Evolutionary conservation across 805 yeast genomes (phyloP), one percentile per base, ranked within the genome.

Genomic region (Saccharomycopsis sp.): DNA sequence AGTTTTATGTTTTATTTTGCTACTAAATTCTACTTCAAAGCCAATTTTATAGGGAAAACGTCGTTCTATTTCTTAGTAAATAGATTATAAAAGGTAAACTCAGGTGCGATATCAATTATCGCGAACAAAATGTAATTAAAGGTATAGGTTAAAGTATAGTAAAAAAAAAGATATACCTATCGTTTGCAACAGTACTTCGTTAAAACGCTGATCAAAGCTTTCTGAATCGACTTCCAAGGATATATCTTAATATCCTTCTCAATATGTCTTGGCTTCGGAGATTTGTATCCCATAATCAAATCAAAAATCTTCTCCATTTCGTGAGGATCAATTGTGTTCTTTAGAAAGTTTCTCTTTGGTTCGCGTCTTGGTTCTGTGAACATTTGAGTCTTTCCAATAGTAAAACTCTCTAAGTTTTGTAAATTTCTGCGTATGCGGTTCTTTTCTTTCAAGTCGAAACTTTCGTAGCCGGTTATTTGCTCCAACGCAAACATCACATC

Each of bases 201-300:
- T 24, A 80, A 75, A 20, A 82, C 83, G 65, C 79, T 81, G 51
- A 69, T 67, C 56, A 82, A 66, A 0, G 86, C 86, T 25, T 66
- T 69, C 38, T 71, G 75, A 25, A 82, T 69, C 52, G 74, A 74
- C 23, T 65, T 62, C 87, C 87, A 82, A n/a, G 71, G 71, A 67
- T 83, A 81, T 3, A 82, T 86, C 65, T 82, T 82, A 62, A 83
- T 75, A 66, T 82, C 85, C 65, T 82, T 83, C 62, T 81, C 86
- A 54, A 82, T 82, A 64, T 82, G 81, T 34, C 87, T 69, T 3
- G 87, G 87, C 59, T 81, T 71, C 1, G 87, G 87, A 55, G 75
- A 74, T 22, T 77, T 78, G 74, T 77, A 82, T 35, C 74, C 68
- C 86, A 82, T 82, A 47, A 82, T 73, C 50, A 76, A 60, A 68